Percentiles rank a stretch among this genome's conserved stretches.
Evolutionary conservation across 495 filamentous ascomycete genomes (phyloP).

Genomic region (Penicillium soppii): DNA sequence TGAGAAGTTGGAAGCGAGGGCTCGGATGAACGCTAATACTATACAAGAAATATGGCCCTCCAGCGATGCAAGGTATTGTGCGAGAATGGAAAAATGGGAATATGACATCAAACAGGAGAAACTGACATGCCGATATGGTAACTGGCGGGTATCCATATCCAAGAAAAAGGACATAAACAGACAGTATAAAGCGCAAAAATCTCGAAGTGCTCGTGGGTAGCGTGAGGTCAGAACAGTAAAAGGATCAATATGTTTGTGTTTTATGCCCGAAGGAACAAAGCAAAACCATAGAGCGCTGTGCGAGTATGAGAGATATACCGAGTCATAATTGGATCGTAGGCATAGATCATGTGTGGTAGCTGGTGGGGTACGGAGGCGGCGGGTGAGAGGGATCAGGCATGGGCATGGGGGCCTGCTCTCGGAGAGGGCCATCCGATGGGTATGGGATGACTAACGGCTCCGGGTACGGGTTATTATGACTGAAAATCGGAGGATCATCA

Average conservation of each 20-base stretch:
- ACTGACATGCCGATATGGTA: conserved; percentile 15
- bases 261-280: background rate
- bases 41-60: conserved; percentile 14
- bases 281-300: background rate
- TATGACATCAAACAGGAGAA: conserved; percentile 7
- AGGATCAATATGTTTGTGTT: background rate
- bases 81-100: background rate
- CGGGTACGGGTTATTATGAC: conserved; percentile 13
- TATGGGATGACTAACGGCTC: conserved; percentile 12
- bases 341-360: conserved; percentile 16
- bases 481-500: conserved; percentile 22
- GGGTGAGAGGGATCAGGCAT: conserved; percentile 36
- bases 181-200: conserved; percentile 8
- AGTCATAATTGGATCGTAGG: conserved; percentile 10
- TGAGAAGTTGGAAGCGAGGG: no score
- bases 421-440: conserved; percentile 17
- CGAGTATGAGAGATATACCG: conserved; percentile 3
- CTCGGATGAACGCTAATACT: conserved; percentile 12
- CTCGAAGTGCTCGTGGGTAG: conserved; percentile 21
- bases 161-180: conserved; percentile 12
- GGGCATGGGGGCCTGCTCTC: conserved; percentile 37
- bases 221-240: conserved; percentile 13
- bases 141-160: conserved; percentile 29
- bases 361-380: conserved; percentile 29
- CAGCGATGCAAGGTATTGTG: background rate